phyloP scores from a whole-genome alignment of 1,284 basidiomycete genomes.

The Mrakiaceae sp. region DNA sequence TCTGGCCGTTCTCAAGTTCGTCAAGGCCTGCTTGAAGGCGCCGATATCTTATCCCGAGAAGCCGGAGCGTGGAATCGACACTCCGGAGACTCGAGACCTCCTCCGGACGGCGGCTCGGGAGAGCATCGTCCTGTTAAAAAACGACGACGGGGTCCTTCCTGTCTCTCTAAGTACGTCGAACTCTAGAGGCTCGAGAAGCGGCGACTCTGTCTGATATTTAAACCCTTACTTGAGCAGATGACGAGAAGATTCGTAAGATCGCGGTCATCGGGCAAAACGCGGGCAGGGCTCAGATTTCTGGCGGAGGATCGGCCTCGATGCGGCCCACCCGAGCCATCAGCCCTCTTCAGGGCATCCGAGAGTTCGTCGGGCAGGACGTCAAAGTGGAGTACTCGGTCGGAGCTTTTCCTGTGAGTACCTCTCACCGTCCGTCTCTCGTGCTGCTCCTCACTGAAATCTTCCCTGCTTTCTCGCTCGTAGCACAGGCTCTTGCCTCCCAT shows the following conservation, averaged over 20 bases:
- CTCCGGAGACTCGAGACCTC: slow-evolving; percentile 40
- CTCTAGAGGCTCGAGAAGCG: too few species aligned
- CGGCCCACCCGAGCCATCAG: slow-evolving; percentile 59
- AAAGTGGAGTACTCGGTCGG: slow-evolving; percentile 37
- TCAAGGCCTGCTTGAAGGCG: slow-evolving; percentile 21
- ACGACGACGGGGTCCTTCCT: slow-evolving; percentile 50
- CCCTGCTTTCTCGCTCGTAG: neutral
- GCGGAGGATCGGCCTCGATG: slow-evolving; percentile 63
- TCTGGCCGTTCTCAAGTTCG: slow-evolving; percentile 33
- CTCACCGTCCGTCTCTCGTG: neutral
- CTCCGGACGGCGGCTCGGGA: slow-evolving; percentile 52
- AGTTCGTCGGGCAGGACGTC: slow-evolving; percentile 27
- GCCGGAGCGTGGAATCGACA: slow-evolving; percentile 38
- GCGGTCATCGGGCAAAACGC: slow-evolving; percentile 69
- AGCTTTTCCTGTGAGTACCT: neutral
- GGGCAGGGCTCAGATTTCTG: slow-evolving; percentile 52
- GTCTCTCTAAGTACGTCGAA: slow-evolving; percentile 32
- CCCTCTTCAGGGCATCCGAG: slow-evolving; percentile 57
- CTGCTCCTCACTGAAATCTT: neutral
- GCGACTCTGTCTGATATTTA: slow-evolving; percentile 21
- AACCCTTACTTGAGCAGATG: neutral
- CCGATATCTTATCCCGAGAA: slow-evolving; percentile 27
- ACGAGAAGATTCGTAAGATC: slow-evolving; percentile 46
- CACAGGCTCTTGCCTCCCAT: neutral
- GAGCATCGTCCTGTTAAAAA: slow-evolving; percentile 64